Percentiles rank a stretch among this genome's conserved stretches.
phyloP scores from a whole-genome alignment of 2,329 filamentous ascomycete genomes.

The Hypoxylon sp. region DNA sequence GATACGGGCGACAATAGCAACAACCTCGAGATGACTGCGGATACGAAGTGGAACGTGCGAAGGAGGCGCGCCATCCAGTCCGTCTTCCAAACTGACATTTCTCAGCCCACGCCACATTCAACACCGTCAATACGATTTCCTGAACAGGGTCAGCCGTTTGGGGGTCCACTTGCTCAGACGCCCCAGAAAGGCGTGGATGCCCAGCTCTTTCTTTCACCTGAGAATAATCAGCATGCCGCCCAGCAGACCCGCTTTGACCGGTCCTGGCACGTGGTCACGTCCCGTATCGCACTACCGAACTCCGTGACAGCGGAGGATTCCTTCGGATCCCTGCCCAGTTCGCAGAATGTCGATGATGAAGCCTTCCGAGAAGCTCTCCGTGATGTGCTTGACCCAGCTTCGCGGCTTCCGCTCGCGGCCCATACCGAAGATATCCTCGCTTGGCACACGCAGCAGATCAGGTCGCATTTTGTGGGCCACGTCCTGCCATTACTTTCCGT shows the following conservation, averaged over 20 bases:
- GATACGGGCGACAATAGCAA: constrained; percentile 25
- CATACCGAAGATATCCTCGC: constrained; percentile 68
- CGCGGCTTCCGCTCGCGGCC: constrained; percentile 61
- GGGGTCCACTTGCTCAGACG: constrained; percentile 52
- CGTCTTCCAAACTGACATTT: constrained; percentile 66
- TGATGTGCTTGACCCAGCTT: constrained; percentile 64
- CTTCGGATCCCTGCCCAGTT: constrained; percentile 62
- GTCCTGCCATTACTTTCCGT: constrained; percentile 68
- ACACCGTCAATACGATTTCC: constrained; percentile 56
- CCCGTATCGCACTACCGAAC: constrained; percentile 67
- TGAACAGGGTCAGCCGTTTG: constrained; percentile 61
- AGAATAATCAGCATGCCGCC: constrained; percentile 51
- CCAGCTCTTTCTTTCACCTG: constrained; percentile 41
- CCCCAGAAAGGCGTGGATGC: constrained; percentile 43
- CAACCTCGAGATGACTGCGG: constrained; percentile 47
- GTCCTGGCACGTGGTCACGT: constrained; percentile 73
- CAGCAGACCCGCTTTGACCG: constrained; percentile 71
- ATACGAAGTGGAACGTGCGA: constrained; percentile 61
- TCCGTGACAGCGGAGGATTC: constrained; percentile 67
- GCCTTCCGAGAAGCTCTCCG: constrained; percentile 65
- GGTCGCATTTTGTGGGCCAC: constrained; percentile 70
- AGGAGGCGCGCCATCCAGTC: constrained; percentile 66
- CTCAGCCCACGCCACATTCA: constrained; percentile 62
- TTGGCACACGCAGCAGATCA: constrained; percentile 73
- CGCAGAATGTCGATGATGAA: constrained; percentile 55